Percentiles rank a stretch among this genome's conserved stretches.
phyloP scores from a whole-genome alignment of 2,329 filamentous ascomycete genomes.

The Phialemoniopsis sp. region DNA sequence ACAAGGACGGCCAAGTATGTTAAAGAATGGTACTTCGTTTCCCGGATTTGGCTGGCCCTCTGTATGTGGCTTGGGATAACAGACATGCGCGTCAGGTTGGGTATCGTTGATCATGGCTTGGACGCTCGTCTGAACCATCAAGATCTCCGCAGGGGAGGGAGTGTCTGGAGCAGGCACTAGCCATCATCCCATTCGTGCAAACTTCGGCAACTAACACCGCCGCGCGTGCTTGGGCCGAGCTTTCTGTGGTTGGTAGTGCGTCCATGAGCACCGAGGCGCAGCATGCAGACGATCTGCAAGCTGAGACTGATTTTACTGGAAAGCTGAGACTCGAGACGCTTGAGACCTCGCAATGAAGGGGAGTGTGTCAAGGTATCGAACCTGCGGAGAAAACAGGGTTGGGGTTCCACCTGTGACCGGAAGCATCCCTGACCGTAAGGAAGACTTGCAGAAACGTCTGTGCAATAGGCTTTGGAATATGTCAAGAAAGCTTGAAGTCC shows the following conservation, averaged over 20 bases:
- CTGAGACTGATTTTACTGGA: constrained; percentile 27
- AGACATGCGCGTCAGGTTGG: constrained; percentile 28
- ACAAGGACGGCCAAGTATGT: not conserved
- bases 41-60: constrained; percentile 13
- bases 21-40: constrained; percentile 2
- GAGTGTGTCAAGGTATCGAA: constrained; percentile 14
- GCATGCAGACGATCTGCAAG: constrained; percentile 29
- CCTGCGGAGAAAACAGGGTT: not conserved
- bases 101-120: constrained; percentile 31
- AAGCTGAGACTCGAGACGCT: constrained; percentile 17
- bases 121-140: constrained; percentile 33
- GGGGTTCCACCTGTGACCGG: constrained; percentile 7
- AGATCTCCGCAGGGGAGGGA: constrained; percentile 29
- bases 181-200: not conserved
- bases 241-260: constrained; percentile 2
- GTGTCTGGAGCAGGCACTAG: constrained; percentile 16
- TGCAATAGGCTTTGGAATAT: not conserved
- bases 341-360: constrained; percentile 28
- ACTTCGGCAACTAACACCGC: not conserved
- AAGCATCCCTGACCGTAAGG: constrained; percentile 2
- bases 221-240: not conserved
- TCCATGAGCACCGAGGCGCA: constrained; percentile 18
- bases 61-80: constrained; percentile 19
- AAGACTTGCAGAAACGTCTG: not conserved
- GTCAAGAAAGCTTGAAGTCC: no score